Conservation (phyloP, 495 filamentous ascomycete species). For the Tuber melanosporum region DNA sequence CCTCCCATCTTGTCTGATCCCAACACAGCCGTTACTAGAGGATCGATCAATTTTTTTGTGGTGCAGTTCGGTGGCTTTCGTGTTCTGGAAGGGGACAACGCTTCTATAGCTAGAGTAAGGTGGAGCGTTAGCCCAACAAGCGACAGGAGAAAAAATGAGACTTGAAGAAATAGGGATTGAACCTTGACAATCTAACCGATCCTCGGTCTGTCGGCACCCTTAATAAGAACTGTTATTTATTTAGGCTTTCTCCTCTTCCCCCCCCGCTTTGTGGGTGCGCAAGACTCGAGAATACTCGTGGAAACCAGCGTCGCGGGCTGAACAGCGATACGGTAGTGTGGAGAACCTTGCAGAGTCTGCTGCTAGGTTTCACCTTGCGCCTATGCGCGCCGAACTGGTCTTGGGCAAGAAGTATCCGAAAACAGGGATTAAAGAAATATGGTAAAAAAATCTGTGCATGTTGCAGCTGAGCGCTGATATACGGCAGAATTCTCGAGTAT, state of each 20-base stretch:
- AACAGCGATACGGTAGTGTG: background rate
- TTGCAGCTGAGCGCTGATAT: background rate
- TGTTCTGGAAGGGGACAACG: background rate
- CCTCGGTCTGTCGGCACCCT: background rate
- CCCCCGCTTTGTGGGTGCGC: background rate
- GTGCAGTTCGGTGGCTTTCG: background rate
- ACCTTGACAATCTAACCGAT: conserved; percentile 6
- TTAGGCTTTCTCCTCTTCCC: conserved; percentile 4
- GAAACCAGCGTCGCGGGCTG: conserved; percentile 3
- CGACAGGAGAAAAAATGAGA: background rate
- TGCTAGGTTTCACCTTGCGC: background rate
- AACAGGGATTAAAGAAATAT: background rate
- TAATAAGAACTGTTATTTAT: conserved; percentile 1
- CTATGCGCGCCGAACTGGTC: background rate
- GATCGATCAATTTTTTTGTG: background rate
- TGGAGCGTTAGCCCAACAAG: background rate
- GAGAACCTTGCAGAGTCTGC: background rate
- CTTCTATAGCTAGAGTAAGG: background rate
- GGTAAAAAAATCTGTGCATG: background rate
- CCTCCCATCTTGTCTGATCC: background rate
- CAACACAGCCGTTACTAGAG: background rate
- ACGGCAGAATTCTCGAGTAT: background rate
- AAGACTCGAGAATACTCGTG: background rate
- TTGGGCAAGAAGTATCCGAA: too few species aligned
- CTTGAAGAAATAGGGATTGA: background rate